A percentile compares a stretch with the other conserved stretches of the same genome.
Conservation (phyloP, 2,329 filamentous ascomycete species). For the Aspergillus vadensis region DNA sequence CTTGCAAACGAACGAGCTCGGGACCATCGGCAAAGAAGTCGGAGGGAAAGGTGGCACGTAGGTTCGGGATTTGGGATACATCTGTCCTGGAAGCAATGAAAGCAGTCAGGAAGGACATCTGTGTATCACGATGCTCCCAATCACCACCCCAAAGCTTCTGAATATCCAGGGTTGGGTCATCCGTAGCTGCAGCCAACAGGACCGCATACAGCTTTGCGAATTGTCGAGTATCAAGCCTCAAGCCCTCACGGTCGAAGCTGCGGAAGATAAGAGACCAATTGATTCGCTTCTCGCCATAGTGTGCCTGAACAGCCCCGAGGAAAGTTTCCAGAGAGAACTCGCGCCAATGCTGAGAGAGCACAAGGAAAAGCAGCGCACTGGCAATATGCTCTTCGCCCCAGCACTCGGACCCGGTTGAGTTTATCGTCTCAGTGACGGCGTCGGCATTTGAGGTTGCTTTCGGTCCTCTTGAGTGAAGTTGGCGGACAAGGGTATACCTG, state of each 20-base stretch:
- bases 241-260: conserved; percentile 76
- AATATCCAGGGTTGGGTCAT: conserved; percentile 71
- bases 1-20: conserved; percentile 61
- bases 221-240: conserved; percentile 75
- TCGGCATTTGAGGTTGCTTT: conserved; percentile 77
- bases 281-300: conserved; percentile 57
- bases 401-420: conserved; percentile 60
- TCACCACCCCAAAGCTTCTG: conserved; percentile 85
- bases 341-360: conserved; percentile 62
- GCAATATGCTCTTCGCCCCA: conserved; percentile 82
- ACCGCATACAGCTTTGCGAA: conserved; percentile 81
- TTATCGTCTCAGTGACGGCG: conserved; percentile 62
- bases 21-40: conserved; percentile 65
- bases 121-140: conserved; percentile 84
- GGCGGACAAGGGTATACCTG: conserved; percentile 54
- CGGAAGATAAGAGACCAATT: conserved; percentile 72
- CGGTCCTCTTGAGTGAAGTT: conserved; percentile 73
- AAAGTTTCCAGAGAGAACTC: conserved; percentile 69
- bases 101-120: conserved; percentile 89
- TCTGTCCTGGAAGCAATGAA: conserved; percentile 81
- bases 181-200: conserved; percentile 69
- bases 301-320: conserved; percentile 59
- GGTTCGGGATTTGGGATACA: conserved; percentile 77
- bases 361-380: conserved; percentile 72
- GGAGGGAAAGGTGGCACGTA: conserved; percentile 73